Percentiles rank a stretch among this genome's conserved stretches.
These are phyloP conservation scores for Neurospora hispaniola DNA, from an alignment of 495 filamentous ascomycete species.

Conservation along the genomic window DNA sequence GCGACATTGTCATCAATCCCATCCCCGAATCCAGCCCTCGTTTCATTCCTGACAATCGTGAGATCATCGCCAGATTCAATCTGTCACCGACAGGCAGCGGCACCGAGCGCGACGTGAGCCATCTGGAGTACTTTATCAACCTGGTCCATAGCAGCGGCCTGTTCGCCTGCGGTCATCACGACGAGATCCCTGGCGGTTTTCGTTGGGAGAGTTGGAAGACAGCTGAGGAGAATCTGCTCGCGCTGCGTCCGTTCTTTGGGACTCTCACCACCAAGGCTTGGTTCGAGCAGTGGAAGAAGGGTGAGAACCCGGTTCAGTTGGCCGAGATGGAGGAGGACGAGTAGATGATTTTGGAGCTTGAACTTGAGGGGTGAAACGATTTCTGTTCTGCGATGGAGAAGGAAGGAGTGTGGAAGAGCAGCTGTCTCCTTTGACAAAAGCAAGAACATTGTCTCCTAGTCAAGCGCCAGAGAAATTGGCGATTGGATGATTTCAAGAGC, in stretches of 20 bases:
- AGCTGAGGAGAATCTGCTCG: background rate
- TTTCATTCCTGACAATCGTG: background rate
- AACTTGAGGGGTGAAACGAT: background rate
- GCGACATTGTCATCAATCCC: background rate
- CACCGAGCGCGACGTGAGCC: background rate
- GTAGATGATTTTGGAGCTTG: background rate
- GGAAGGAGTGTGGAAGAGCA: background rate
- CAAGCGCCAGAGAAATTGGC: background rate
- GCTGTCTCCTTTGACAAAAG: background rate
- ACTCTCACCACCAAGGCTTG: background rate
- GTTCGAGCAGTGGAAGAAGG: background rate
- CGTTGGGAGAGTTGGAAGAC: background rate
- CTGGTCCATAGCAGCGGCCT: background rate
- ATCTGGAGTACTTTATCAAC: background rate
- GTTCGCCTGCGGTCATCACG: background rate
- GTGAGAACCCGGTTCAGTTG: background rate
- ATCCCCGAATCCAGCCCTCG: background rate
- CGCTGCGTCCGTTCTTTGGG: background rate
- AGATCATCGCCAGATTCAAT: background rate
- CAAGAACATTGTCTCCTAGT: background rate
- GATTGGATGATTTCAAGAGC: background rate
- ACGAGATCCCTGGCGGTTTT: background rate
- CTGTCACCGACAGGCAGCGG: background rate
- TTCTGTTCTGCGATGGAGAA: background rate
- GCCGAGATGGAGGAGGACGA: background rate